Evolutionary conservation across 2,329 filamentous ascomycete species (phyloP), one percentile per base, ranked within the genome.

Genomic region (Neocatenulostroma microsporum): DNA sequence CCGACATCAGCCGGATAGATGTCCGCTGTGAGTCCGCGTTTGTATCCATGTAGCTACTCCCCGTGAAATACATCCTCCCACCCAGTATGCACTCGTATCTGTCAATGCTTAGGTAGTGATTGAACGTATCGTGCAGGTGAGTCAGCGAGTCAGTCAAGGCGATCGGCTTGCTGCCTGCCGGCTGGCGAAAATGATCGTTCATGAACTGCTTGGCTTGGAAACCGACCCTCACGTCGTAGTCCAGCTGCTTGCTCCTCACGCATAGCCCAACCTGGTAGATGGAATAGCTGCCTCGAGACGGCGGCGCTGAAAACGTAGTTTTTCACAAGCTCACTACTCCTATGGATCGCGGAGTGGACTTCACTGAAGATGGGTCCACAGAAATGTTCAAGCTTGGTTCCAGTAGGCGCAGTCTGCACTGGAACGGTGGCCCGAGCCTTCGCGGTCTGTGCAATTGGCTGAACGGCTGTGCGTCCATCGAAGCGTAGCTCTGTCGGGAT

Each of bases 11-110:
- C n/a, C n/a, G n/a, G n/a, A n/a, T n/a, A n/a, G n/a, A n/a, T 94
- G 61, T 95, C 88, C 49, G 82, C 84, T n/a, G 88, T 95, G 54
- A 95, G 72, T 39, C 88, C 78, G 54, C 85, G 82, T 68, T 95
- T 88, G 55, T 94, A 95, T 20, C 88, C 88, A 59, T 95, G 88
- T 41, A 95, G 72, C 65, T 95, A 88, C 58, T 95, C 88, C n/a
- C n/a, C 37, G 93, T 83, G 59, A 95, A 95, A 64, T 95, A 88
- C 88, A 95, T 95, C 73, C 95, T 95, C 45, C 88, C 88, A 4
- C 88, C 86, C 50, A 95, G 70, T 5, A 82, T 84, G 10, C 88
- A 94, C 63, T 94, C 84, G 56, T 95, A 95, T 36, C 85, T 86
- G 53, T 81, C 78, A 27, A 76, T 72, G 33, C 88, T 82, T 36